Base-by-base conservation (phyloP, 2,329 filamentous ascomycete genomes). In the Anthostomella pinea region DNA sequence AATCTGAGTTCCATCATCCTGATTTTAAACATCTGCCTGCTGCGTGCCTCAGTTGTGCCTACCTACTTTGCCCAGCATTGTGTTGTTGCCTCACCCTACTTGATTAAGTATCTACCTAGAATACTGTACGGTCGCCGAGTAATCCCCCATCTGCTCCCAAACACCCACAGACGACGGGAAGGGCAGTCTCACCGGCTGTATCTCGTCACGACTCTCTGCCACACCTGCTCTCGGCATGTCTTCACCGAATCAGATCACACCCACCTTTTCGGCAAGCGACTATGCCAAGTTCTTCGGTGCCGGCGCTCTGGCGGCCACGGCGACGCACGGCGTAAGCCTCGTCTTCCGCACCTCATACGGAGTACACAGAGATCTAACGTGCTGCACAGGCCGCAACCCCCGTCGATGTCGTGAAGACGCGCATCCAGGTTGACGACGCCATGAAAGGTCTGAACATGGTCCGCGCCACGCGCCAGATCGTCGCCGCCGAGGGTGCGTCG, bases 391-490 rank as follows among this genome's bases (percentile, higher is more conserved):
- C 68, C n/a, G 72, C 68, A 9, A 75, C 72, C 5, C 72, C 72
- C 28, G 75, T 70, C 44, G 68, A 68, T 60, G 90, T 89, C 62
- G 85, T 94, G 69, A 94, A 94, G 78, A 94, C 88, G 55, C 80
- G 87, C 57, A 91, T 94, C 63, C 87, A 94, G 69, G 85, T 94
- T 61, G 87, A 94, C 68, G 87, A 88, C 56, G 75, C 72, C 51
- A 83, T 87, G 66, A 93, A 93, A 72, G 89, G 90, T 67, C 75
- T 77, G 57, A 88, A 88, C 65, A 81, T 94, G 76, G 72, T 93
- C 61, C 79, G 81, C 58, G 85, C 85, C 39, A 88, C 83, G 67
- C 78, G 79, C 49, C 80, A 86, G 64, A 87, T 94, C 66, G 77
- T 93, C 57, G 72, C 73, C 51, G 83, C 80, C 49, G 87, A 94